Conservation (phyloP, 768 basidiomycete species). For the Tephrocybe sp. region DNA sequence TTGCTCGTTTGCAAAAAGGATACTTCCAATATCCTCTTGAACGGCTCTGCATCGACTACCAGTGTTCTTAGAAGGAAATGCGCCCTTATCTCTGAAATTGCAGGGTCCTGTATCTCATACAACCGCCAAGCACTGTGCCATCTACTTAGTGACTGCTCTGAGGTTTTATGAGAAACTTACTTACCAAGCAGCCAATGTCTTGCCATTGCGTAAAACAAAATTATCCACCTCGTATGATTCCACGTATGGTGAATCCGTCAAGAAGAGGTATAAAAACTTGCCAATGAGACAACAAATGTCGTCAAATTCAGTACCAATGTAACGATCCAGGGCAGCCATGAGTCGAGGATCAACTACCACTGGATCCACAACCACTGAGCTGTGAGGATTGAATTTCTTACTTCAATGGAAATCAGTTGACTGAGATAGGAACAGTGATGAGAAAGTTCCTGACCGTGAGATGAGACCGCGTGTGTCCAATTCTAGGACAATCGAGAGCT, state of each 20-base stretch:
- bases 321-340: slow-evolving; percentile 49
- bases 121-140: slow-evolving; percentile 60
- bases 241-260: slow-evolving; percentile 56
- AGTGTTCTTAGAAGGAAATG: slow-evolving; percentile 56
- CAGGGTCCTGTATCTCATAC: slow-evolving; percentile 57
- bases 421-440: slow-evolving; percentile 1
- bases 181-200: slow-evolving; percentile 58
- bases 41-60: slow-evolving; percentile 61
- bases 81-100: slow-evolving; percentile 52
- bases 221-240: slow-evolving; percentile 71
- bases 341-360: slow-evolving; percentile 59
- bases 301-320: slow-evolving; percentile 44
- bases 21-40: slow-evolving; percentile 46
- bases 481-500: slow-evolving; percentile 43
- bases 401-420: slow-evolving; percentile 26
- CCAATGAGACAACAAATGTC: slow-evolving; percentile 52
- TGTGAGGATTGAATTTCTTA: slow-evolving; percentile 43
- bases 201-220: slow-evolving; percentile 64
- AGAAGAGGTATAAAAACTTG: slow-evolving; percentile 61
- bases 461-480: slow-evolving; percentile 50
- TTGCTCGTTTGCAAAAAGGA: slow-evolving; percentile 31
- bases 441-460: slow-evolving; percentile 44
- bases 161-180: slow-evolving; percentile 18
- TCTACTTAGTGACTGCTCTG: neutral
- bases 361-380: slow-evolving; percentile 46